A percentile compares a stretch with the other conserved stretches of the same genome.
Conservation (phyloP, 2,329 filamentous ascomycete species). For the Cladosporium phlei region DNA sequence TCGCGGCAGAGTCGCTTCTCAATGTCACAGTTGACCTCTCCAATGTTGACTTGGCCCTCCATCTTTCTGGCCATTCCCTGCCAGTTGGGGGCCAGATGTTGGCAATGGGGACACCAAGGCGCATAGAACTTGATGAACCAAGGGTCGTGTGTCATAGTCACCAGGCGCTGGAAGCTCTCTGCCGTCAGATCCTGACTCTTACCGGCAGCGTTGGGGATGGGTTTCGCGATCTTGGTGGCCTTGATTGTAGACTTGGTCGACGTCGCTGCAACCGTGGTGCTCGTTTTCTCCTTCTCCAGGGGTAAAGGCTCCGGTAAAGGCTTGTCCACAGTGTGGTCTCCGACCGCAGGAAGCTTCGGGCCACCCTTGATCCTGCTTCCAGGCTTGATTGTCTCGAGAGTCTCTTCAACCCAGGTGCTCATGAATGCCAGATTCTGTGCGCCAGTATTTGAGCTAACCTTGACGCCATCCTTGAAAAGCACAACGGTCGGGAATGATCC, state of each 20-base stretch:
- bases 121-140: constrained; percentile 99
- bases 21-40: constrained; percentile 90
- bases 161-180: constrained; percentile 78
- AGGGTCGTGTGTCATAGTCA: constrained; percentile 81
- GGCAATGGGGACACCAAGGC: constrained; percentile 95
- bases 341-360: constrained; percentile 65
- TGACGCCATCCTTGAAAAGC: constrained; percentile 73
- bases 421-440: constrained; percentile 62
- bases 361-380: constrained; percentile 68
- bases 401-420: constrained; percentile 67
- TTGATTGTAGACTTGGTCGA: constrained; percentile 43
- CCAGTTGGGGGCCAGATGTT: constrained; percentile 89
- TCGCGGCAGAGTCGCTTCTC: constrained; percentile 91
- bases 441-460: constrained; percentile 60
- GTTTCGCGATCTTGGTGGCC: constrained; percentile 43
- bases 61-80: constrained; percentile 83
- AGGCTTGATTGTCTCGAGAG: constrained; percentile 71
- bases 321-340: constrained; percentile 51
- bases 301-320: constrained; percentile 28
- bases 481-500: constrained; percentile 69
- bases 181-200: constrained; percentile 70
- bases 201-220: constrained; percentile 69
- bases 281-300: constrained; percentile 12
- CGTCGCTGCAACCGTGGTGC: constrained; percentile 27
- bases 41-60: constrained; percentile 83